phyloP scores from a whole-genome alignment of 2,329 filamentous ascomycete genomes.

The Eutypa lata region DNA sequence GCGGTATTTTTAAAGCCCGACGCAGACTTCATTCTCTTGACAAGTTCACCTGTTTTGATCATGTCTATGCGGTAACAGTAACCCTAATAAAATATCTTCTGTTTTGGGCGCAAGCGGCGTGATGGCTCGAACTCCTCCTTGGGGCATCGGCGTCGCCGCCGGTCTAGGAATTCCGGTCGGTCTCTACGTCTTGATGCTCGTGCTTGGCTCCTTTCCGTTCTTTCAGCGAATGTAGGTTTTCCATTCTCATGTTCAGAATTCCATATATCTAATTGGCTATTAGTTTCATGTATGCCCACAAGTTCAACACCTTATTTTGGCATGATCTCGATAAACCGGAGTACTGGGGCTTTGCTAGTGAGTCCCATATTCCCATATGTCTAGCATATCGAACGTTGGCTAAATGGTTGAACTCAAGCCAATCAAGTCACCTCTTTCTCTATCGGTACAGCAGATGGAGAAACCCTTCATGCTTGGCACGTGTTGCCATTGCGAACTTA shows the following conservation, averaged over 20 bases:
- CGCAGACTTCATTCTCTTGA: no score
- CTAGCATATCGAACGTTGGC: slow-evolving; percentile 11
- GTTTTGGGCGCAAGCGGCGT: neutral
- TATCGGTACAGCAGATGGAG: slow-evolving; percentile 69
- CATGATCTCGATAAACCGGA: slow-evolving; percentile 74
- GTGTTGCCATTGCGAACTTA: slow-evolving; percentile 78
- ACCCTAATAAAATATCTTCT: no score
- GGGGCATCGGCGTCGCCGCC: slow-evolving; percentile 41
- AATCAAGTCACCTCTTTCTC: slow-evolving; percentile 88
- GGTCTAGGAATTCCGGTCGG: slow-evolving; percentile 57
- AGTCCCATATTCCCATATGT: slow-evolving; percentile 21
- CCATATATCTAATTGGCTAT: neutral
- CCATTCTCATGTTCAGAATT: neutral
- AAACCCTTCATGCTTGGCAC: slow-evolving; percentile 86
- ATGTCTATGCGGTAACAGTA: no score
- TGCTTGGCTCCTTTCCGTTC: slow-evolving; percentile 62
- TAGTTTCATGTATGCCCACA: slow-evolving; percentile 82
- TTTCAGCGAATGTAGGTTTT: slow-evolving; percentile 75
- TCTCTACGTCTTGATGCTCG: slow-evolving; percentile 65
- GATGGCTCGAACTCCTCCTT: slow-evolving; percentile 23
- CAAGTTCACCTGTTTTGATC: no score
- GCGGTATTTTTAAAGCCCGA: no score
- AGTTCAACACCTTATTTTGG: slow-evolving; percentile 69
- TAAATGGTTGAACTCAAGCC: slow-evolving; percentile 44
- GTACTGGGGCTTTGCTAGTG: slow-evolving; percentile 82